These are phyloP conservation scores for Spizellomyces punctatus DNA, from an alignment of 192 early-diverging fungal species.

Conservation along the genomic window DNA sequence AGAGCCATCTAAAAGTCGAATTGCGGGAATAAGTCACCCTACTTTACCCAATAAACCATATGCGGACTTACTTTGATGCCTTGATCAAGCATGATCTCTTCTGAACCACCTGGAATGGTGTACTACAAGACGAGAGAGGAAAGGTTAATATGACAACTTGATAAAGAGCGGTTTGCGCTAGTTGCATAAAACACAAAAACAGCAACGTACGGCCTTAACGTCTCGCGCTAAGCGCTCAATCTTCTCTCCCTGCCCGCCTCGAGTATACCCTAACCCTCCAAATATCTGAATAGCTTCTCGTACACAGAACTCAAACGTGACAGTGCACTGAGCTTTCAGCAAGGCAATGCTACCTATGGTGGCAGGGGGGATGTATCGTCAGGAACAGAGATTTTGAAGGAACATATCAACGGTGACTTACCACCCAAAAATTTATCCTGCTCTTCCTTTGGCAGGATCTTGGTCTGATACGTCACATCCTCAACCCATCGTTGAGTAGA, in stretches of 20 bases:
- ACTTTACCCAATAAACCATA: too few relatives aligned
- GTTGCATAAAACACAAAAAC: too few relatives aligned
- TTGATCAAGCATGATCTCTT: constrained; percentile 48
- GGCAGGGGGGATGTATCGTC: background rate
- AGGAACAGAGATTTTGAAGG: background rate
- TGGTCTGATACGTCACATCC: constrained; percentile 64
- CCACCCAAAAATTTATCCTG: constrained; percentile 29
- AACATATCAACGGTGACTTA: background rate
- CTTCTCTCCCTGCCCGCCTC: constrained; percentile 51
- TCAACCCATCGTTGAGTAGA: constrained; percentile 78
- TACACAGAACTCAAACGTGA: constrained; percentile 73
- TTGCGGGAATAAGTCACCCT: too few relatives aligned
- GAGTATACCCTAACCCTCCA: constrained; percentile 70
- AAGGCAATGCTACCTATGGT: constrained; percentile 68
- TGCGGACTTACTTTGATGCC: constrained; percentile 21
- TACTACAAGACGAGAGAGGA: background rate
- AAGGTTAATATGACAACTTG: too few relatives aligned
- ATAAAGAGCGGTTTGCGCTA: too few relatives aligned
- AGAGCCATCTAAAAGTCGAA: background rate
- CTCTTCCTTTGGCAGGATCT: constrained; percentile 47
- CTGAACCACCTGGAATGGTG: constrained; percentile 41
- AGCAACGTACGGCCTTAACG: constrained; percentile 17
- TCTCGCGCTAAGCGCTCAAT: constrained; percentile 39
- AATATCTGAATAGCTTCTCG: constrained; percentile 77
- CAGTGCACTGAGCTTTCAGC: constrained; percentile 72